These are phyloP conservation scores for Pseudoneurospora amorphoporcata DNA, from an alignment of 495 filamentous ascomycete species.

Conservation along the genomic window DNA sequence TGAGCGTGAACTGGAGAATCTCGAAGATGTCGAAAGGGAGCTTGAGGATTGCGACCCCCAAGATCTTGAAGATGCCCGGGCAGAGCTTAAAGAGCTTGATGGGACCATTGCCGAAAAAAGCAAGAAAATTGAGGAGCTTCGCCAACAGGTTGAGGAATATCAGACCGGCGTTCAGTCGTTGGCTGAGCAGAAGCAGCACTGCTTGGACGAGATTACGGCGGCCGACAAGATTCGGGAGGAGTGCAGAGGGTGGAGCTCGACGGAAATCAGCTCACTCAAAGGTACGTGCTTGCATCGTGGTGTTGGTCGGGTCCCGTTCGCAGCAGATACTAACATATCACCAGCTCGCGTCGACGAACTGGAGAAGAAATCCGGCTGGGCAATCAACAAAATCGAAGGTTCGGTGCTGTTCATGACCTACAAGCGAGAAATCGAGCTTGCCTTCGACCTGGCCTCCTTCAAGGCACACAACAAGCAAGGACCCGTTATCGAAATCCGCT, in stretches of 20 bases:
- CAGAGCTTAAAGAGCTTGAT: slow-evolving; percentile 53
- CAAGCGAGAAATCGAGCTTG: slow-evolving; percentile 61
- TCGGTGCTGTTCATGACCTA: slow-evolving; percentile 70
- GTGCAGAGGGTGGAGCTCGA: slow-evolving; percentile 77
- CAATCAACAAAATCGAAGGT: slow-evolving; percentile 51
- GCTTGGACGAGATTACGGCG: slow-evolving; percentile 61
- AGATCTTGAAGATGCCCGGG: slow-evolving; percentile 57
- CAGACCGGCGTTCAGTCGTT: slow-evolving; percentile 49
- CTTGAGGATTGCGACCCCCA: slow-evolving; percentile 69
- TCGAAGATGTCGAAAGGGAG: slow-evolving; percentile 64
- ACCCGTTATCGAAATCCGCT: slow-evolving; percentile 40
- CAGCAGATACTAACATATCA: background rate
- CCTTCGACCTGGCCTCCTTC: slow-evolving; percentile 60
- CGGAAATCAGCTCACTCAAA: slow-evolving; percentile 65
- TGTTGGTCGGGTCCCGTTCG: background rate
- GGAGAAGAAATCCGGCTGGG: slow-evolving; percentile 70
- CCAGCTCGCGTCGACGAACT: slow-evolving; percentile 57
- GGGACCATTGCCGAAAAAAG: slow-evolving; percentile 59
- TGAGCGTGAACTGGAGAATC: slow-evolving; percentile 46
- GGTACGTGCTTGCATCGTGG: slow-evolving; percentile 32
- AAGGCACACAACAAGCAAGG: slow-evolving; percentile 14
- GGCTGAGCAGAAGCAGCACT: slow-evolving; percentile 56
- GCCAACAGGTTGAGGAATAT: slow-evolving; percentile 51
- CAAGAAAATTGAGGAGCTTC: slow-evolving; percentile 51
- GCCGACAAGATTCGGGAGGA: slow-evolving; percentile 78